phyloP scores from a whole-genome alignment of 176 grass and related monocot species.

The Oryza brachyantha region DNA sequence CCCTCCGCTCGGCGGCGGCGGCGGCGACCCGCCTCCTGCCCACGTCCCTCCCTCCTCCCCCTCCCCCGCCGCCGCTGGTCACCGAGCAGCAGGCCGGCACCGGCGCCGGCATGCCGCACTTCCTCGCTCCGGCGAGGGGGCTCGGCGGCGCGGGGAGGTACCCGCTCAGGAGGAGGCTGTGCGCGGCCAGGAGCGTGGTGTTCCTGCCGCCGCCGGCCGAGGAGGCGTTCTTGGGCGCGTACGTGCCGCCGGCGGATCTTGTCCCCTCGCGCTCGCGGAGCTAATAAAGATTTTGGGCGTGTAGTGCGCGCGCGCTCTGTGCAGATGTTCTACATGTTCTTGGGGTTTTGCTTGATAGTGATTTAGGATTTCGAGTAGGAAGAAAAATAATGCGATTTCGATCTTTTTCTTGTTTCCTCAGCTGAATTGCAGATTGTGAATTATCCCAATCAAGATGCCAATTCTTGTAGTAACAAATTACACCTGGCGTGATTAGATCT shows the following conservation, averaged over 20 bases:
- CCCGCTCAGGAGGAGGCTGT: constrained; percentile 67
- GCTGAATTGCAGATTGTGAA: neutral
- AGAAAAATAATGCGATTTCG: neutral
- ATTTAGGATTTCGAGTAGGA: constrained; percentile 12
- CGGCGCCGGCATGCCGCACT: constrained; percentile 47
- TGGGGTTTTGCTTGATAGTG: neutral
- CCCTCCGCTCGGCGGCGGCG: constrained; percentile 33
- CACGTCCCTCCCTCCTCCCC: neutral
- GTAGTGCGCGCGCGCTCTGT: neutral
- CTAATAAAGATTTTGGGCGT: constrained; percentile 10
- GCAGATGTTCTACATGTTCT: constrained; percentile 9
- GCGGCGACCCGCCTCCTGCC: constrained; percentile 25
- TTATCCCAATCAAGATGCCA: neutral
- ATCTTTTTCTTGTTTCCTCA: too few species aligned
- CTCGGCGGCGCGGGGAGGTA: constrained; percentile 33
- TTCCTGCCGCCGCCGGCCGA: constrained; percentile 35
- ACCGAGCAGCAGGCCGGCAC: constrained; percentile 1
- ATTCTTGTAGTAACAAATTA: neutral
- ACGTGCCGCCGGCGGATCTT: constrained; percentile 30
- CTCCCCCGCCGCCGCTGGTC: neutral
- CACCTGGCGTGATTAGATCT: neutral
- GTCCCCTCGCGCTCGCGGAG: constrained; percentile 12
- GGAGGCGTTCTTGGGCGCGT: constrained; percentile 3
- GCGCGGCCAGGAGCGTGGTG: constrained; percentile 49
- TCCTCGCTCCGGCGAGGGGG: constrained; percentile 35